Percentiles rank a stretch among this genome's conserved stretches.
These are phyloP conservation scores for Zychaea mexicana DNA, from an alignment of 371 early-diverging fungal species.

Conservation along the genomic window DNA sequence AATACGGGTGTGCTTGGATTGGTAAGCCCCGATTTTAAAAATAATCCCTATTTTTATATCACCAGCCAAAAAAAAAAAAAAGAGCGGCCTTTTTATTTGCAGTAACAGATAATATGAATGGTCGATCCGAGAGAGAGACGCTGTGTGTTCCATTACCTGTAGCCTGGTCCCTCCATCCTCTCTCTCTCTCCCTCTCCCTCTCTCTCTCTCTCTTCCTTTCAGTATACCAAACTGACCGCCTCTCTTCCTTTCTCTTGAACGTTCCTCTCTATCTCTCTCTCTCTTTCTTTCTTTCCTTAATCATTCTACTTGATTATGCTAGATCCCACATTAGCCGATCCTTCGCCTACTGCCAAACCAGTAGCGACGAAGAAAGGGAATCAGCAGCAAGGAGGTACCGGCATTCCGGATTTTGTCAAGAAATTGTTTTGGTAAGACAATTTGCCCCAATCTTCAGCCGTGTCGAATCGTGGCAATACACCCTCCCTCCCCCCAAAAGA, in stretches of 20 bases:
- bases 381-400: slow-evolving; percentile 10
- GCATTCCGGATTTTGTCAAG: slow-evolving; percentile 53
- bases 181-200: not conserved
- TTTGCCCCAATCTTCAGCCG: too few species aligned
- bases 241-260: not conserved
- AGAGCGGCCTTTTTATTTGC: too few species aligned
- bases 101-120: too few species aligned
- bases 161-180: not conserved
- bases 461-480: not conserved
- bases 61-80: too few species aligned
- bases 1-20: too few species aligned
- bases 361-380: not conserved
- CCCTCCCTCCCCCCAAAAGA: too few species aligned
- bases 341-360: not conserved
- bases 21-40: too few species aligned
- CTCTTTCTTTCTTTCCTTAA: not conserved
- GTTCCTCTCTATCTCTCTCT: not conserved
- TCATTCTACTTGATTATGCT: not conserved
- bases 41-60: too few species aligned
- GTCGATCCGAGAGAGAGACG: too few species aligned
- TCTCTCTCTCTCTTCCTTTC: not conserved
- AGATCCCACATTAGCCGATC: slow-evolving; percentile 6
- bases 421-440: slow-evolving; percentile 51
- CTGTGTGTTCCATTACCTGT: too few species aligned
- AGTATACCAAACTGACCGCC: too few species aligned